phyloP scores from a whole-genome alignment of 176 grass and related monocot species.

The Triticum timopheevii region DNA sequence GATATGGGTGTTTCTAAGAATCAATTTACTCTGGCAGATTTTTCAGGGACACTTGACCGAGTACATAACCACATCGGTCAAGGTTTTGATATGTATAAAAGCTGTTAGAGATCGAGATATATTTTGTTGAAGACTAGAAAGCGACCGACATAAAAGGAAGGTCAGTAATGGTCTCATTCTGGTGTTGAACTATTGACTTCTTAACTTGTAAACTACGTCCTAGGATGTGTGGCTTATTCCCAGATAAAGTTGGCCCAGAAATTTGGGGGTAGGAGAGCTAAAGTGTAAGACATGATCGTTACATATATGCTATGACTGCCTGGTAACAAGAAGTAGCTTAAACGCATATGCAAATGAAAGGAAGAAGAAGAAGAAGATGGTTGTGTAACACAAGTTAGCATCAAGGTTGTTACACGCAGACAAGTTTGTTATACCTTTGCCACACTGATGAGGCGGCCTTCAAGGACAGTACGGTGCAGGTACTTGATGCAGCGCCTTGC shows the following conservation, averaged over 20 bases:
- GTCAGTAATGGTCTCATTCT: neutral
- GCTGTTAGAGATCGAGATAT: too few species aligned
- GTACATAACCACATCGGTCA: neutral
- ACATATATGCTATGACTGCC: neutral
- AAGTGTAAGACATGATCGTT: neutral
- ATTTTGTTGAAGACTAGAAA: neutral
- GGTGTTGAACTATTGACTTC: neutral
- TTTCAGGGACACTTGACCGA: neutral
- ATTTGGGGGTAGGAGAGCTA: neutral
- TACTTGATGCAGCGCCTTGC: slow-evolving; percentile 83
- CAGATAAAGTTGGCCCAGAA: neutral
- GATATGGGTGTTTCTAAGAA: neutral
- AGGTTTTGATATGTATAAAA: neutral
- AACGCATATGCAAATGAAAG: neutral
- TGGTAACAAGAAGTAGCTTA: neutral
- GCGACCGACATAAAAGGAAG: neutral
- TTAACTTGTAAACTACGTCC: neutral
- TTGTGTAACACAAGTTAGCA: neutral
- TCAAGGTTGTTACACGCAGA: neutral
- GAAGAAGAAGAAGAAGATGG: neutral
- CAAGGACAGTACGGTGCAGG: slow-evolving; percentile 78
- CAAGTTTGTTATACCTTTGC: slow-evolving; percentile 55
- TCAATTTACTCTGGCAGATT: neutral
- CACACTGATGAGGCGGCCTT: slow-evolving; percentile 84
- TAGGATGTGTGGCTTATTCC: neutral